Evolutionary conservation across 1,284 basidiomycete genomes (phyloP).

Genomic region (Cutaneotrichosporon dermatis): DNA sequence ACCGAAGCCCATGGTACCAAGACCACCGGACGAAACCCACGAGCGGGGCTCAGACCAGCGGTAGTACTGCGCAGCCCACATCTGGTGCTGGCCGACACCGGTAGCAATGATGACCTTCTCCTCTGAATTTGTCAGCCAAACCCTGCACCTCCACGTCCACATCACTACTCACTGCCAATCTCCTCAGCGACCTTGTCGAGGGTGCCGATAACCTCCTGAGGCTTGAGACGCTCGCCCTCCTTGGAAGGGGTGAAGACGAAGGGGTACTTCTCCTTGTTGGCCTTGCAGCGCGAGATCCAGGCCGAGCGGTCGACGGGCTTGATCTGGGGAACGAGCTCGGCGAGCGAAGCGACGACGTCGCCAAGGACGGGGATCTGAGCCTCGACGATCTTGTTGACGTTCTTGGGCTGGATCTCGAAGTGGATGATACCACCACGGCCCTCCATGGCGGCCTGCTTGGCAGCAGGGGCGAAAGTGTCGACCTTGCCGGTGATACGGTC

Average conservation of each 20-base stretch:
- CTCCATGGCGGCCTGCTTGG: slow-evolving; percentile 75
- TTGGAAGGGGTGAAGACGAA: slow-evolving; percentile 76
- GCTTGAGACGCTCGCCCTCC: slow-evolving; percentile 73
- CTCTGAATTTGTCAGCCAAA: slow-evolving; percentile 52
- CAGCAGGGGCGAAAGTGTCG: slow-evolving; percentile 84
- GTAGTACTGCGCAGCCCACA: slow-evolving; percentile 97
- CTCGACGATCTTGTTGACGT: slow-evolving; percentile 98
- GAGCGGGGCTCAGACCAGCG: slow-evolving; percentile 82
- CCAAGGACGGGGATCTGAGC: slow-evolving; percentile 91
- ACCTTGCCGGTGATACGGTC: slow-evolving; percentile 96
- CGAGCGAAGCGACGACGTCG: slow-evolving; percentile 82
- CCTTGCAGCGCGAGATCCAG: slow-evolving; percentile 78
- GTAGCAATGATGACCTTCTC: slow-evolving; percentile 85
- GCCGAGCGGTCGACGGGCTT: slow-evolving; percentile 59
- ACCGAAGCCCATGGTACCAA: slow-evolving; percentile 97
- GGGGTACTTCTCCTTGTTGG: slow-evolving; percentile 84
- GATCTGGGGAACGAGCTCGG: slow-evolving; percentile 75
- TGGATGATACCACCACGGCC: slow-evolving; percentile 96
- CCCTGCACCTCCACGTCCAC: too few species aligned
- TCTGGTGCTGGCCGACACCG: slow-evolving; percentile 98
- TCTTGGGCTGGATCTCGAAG: slow-evolving; percentile 98
- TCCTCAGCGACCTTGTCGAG: slow-evolving; percentile 69
- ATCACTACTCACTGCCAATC: slow-evolving; percentile 48
- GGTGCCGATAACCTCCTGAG: slow-evolving; percentile 93
- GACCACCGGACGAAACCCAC: slow-evolving; percentile 94